Evolutionary conservation across 176 grass and related monocot genomes (phyloP).

Genomic region (Carex scoparia): DNA sequence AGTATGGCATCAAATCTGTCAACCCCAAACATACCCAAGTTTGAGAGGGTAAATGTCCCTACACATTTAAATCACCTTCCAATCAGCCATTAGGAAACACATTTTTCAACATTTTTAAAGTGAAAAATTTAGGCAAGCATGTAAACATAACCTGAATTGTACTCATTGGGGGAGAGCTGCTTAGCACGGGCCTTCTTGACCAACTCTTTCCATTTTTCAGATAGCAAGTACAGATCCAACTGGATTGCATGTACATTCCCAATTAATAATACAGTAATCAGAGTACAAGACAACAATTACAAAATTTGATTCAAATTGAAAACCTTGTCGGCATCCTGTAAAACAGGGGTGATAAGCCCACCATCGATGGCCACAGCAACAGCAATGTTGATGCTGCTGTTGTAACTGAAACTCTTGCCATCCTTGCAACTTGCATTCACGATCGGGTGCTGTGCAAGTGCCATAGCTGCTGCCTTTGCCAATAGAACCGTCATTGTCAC

Average conservation of each 20-base stretch:
- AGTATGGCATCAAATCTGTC: conserved; percentile 95
- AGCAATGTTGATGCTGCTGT: conserved; percentile 57
- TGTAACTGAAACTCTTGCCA: conserved; percentile 89
- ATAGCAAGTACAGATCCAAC: conserved; percentile 91
- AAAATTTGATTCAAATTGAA: not conserved
- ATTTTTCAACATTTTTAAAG: not conserved
- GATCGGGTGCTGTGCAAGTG: conserved; percentile 67
- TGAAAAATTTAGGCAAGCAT: not conserved
- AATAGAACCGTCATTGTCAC: conserved; percentile 86
- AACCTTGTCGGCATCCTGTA: conserved; percentile 85
- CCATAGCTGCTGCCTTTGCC: conserved; percentile 75
- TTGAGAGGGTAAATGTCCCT: conserved; percentile 92
- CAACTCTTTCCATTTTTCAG: conserved; percentile 75
- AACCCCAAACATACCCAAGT: conserved; percentile 97
- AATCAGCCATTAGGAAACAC: not conserved
- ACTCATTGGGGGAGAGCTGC: conserved; percentile 80
- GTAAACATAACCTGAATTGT: conserved; percentile 62
- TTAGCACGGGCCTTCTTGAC: conserved; percentile 74
- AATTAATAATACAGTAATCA: not conserved
- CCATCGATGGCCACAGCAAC: conserved; percentile 86
- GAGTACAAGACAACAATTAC: not conserved
- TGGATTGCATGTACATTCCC: conserved; percentile 28
- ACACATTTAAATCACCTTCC: conserved; percentile 11
- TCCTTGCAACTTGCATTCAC: conserved; percentile 87
- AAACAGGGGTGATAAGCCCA: conserved; percentile 76